These are phyloP conservation scores for Chlorella sp. DNA, from an alignment of 139 green algal genomes.

Conservation along the genomic window DNA sequence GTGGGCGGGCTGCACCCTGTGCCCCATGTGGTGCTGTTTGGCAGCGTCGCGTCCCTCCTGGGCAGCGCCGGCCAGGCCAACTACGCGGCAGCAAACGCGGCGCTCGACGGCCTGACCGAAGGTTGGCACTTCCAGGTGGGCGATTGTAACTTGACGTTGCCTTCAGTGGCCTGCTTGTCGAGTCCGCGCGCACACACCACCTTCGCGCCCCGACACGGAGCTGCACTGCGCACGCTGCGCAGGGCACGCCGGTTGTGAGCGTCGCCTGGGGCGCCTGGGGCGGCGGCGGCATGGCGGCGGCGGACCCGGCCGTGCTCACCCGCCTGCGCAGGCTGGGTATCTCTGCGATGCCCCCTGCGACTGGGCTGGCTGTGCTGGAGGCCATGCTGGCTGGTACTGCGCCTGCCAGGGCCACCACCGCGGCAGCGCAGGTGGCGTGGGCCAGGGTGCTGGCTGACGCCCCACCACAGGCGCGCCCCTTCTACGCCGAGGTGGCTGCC, in stretches of 20 bases:
- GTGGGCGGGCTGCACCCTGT: slow-evolving; percentile 1
- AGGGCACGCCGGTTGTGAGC: neutral
- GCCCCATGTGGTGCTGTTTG: slow-evolving; percentile 35
- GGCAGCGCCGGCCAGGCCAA: slow-evolving; percentile 53
- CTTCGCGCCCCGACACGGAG: neutral
- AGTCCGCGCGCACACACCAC: neutral
- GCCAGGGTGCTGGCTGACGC: slow-evolving; percentile 17
- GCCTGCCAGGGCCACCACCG: neutral
- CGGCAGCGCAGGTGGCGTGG: slow-evolving; percentile 21
- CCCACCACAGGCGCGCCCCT: neutral
- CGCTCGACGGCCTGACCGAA: slow-evolving; percentile 38
- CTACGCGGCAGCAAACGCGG: slow-evolving; percentile 57
- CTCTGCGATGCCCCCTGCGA: slow-evolving; percentile 24
- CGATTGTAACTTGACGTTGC: slow-evolving; percentile 20
- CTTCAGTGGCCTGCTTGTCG: slow-evolving; percentile 77
- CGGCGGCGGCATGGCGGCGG: slow-evolving; percentile 73
- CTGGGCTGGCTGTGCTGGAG: slow-evolving; percentile 62
- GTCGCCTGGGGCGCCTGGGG: slow-evolving; percentile 55
- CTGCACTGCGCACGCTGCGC: neutral
- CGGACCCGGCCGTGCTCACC: slow-evolving; percentile 39
- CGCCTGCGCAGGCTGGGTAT: slow-evolving; percentile 70
- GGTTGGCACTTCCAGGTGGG: neutral
- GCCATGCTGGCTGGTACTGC: slow-evolving; percentile 10
- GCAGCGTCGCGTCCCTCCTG: slow-evolving; percentile 50
- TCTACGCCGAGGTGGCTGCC: slow-evolving; percentile 29